Percentiles rank a stretch among this genome's conserved stretches.
Evolutionary conservation across 2,329 filamentous ascomycete species (phyloP).

Genomic region (Fusarium floridanum): DNA sequence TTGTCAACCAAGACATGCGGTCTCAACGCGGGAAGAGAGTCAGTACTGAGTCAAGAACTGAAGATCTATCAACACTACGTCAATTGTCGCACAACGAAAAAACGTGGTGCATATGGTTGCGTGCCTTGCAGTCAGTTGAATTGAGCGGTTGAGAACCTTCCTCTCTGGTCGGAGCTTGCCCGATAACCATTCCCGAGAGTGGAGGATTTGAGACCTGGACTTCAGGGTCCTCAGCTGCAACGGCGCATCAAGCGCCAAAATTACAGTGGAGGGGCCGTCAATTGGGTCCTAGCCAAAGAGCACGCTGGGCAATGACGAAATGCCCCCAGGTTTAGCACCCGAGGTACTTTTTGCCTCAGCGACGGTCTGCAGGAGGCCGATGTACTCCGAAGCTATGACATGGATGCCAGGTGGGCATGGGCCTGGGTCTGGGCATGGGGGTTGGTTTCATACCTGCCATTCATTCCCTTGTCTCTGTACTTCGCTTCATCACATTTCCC

Average conservation of each 20-base stretch:
- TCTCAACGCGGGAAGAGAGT: not conserved
- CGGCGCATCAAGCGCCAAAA: conserved; percentile 31
- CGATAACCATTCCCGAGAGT: not conserved
- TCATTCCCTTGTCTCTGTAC: conserved; percentile 14
- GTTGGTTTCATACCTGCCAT: not conserved
- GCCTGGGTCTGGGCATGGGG: not conserved
- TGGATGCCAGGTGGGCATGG: not conserved
- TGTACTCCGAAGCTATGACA: conserved; percentile 16
- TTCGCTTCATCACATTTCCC: not conserved
- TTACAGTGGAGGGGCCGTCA: conserved; percentile 13
- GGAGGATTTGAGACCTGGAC: not conserved
- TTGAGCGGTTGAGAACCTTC: not conserved
- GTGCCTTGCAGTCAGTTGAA: conserved; percentile 1
- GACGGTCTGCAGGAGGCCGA: conserved; percentile 6
- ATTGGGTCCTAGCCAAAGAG: conserved; percentile 14
- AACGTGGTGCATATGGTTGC: not conserved
- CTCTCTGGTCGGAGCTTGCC: not conserved
- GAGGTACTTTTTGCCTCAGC: conserved; percentile 9
- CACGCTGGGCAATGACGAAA: conserved; percentile 33
- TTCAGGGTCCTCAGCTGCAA: conserved; percentile 7
- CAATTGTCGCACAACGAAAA: not conserved
- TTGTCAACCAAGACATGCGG: not conserved
- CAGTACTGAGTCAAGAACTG: not conserved
- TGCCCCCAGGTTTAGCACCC: conserved; percentile 17
- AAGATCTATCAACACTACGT: not conserved